Evolutionary conservation across 257 asterid genomes (phyloP).

Genomic region (Parsonsia alboflavescens): DNA sequence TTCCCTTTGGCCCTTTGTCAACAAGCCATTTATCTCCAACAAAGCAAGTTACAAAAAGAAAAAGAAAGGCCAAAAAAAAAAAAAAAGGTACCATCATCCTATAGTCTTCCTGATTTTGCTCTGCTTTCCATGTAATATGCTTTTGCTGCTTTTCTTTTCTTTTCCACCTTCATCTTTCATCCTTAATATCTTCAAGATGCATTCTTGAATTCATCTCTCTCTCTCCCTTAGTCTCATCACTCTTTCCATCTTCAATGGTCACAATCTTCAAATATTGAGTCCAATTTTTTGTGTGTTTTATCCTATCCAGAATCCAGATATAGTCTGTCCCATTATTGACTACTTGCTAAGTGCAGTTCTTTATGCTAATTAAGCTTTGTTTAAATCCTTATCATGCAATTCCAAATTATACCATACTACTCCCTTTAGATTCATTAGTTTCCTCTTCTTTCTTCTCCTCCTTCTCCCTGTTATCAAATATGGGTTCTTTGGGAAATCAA

Average conservation of each 20-base stretch:
- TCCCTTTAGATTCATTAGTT: background rate
- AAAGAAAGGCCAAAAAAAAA: conserved; percentile 9
- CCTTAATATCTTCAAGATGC: background rate
- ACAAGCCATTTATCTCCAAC: conserved; percentile 30
- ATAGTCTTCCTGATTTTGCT: conserved; percentile 18
- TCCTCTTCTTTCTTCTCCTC: background rate
- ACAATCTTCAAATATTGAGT: background rate
- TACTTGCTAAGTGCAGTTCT: background rate
- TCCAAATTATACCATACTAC: background rate
- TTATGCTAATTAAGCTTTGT: background rate
- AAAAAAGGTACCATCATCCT: conserved; percentile 13
- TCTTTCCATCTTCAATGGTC: background rate
- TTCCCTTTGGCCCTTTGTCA: conserved; percentile 27
- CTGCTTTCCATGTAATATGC: conserved; percentile 24
- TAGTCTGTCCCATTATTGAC: background rate
- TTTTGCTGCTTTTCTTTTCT: conserved; percentile 17
- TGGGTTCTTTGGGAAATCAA: conserved; percentile 27
- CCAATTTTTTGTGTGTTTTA: background rate
- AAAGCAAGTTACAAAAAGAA: conserved; percentile 22
- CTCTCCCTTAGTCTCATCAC: background rate
- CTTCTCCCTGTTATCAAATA: conserved; percentile 5
- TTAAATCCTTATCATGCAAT: background rate
- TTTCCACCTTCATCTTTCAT: conserved; percentile 15
- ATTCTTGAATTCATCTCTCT: background rate
- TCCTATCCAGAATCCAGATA: background rate